A percentile compares a stretch with the other conserved stretches of the same genome.
phyloP scores from a whole-genome alignment of 352 stramenopile genomes.

The Phytophthora lateralis region DNA sequence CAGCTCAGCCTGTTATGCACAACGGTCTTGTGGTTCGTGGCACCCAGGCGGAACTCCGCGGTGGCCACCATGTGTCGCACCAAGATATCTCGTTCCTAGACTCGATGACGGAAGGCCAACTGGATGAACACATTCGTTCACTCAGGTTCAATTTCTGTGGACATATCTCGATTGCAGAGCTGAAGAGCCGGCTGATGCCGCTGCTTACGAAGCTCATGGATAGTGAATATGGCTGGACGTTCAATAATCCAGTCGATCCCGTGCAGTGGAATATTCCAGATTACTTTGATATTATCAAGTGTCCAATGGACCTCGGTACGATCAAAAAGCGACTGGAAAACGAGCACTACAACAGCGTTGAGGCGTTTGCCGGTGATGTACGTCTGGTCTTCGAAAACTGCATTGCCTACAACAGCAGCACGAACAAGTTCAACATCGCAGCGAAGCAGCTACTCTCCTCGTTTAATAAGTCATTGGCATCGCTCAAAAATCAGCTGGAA shows the following conservation, averaged over 20 bases:
- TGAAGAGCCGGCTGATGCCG: slow-evolving; percentile 86
- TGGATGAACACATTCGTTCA: slow-evolving; percentile 91
- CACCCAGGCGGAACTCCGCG: slow-evolving; percentile 60
- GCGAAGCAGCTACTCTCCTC: slow-evolving; percentile 81
- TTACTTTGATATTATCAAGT: slow-evolving; percentile 95
- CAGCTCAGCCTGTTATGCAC: slow-evolving; percentile 33
- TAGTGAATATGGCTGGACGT: slow-evolving; percentile 90
- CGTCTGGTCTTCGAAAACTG: slow-evolving; percentile 91
- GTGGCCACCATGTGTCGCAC: slow-evolving; percentile 66
- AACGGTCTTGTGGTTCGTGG: slow-evolving; percentile 81
- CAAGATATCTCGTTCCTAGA: slow-evolving; percentile 90
- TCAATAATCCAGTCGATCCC: slow-evolving; percentile 96
- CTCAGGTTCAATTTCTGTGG: slow-evolving; percentile 89
- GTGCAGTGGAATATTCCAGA: slow-evolving; percentile 93
- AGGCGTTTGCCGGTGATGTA: slow-evolving; percentile 88
- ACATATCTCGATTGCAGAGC: slow-evolving; percentile 79
- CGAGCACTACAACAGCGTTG: slow-evolving; percentile 93
- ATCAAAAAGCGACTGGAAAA: slow-evolving; percentile 97
- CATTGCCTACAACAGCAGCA: slow-evolving; percentile 90
- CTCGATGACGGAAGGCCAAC: slow-evolving; percentile 83
- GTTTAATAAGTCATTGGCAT: slow-evolving; percentile 72
- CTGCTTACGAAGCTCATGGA: slow-evolving; percentile 89
- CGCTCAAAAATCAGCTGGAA: slow-evolving; percentile 80
- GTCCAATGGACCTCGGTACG: slow-evolving; percentile 99
- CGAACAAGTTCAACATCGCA: slow-evolving; percentile 89